phyloP scores from a whole-genome alignment of 2,329 filamentous ascomycete species.

The Hortaea werneckii region DNA sequence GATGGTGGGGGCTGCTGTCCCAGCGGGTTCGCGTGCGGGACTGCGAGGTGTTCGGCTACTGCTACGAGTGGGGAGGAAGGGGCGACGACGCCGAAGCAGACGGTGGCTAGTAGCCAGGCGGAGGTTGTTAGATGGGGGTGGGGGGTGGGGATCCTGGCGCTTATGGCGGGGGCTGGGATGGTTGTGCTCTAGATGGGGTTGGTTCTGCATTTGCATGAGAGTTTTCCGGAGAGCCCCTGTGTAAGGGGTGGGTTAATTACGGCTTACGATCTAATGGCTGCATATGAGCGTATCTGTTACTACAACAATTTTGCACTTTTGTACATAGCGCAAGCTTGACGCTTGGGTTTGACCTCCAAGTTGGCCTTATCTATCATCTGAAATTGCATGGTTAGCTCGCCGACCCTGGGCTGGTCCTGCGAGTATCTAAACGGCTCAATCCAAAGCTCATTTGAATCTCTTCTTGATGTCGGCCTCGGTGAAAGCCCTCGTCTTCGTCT shows the following conservation, averaged over 20 bases:
- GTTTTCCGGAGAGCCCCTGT: no score
- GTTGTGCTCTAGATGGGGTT: conserved; percentile 22
- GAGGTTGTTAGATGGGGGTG: conserved; percentile 22
- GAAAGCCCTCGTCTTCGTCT: conserved; percentile 55
- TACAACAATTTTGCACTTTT: no score
- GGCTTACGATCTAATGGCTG: no score
- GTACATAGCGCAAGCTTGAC: no score
- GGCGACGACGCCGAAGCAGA: conserved; percentile 36
- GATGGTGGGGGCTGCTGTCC: conserved; percentile 76
- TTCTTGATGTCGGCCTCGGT: conserved; percentile 52
- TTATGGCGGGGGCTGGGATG: conserved; percentile 29
- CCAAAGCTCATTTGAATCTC: conserved; percentile 39
- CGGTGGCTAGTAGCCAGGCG: conserved; percentile 26
- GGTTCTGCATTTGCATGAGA: no score
- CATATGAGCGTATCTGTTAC: no score
- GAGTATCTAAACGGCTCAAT: not conserved
- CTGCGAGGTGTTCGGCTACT: conserved; percentile 55
- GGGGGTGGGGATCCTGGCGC: conserved; percentile 20
- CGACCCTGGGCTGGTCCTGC: no score
- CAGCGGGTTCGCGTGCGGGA: conserved; percentile 60
- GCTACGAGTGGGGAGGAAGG: conserved; percentile 39
- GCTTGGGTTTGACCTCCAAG: no score
- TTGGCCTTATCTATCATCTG: no score
- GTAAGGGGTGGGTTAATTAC: no score
- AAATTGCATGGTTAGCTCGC: no score